Evolutionary conservation across 768 basidiomycete species (phyloP).

Genomic region (Termitomyces sp.): DNA sequence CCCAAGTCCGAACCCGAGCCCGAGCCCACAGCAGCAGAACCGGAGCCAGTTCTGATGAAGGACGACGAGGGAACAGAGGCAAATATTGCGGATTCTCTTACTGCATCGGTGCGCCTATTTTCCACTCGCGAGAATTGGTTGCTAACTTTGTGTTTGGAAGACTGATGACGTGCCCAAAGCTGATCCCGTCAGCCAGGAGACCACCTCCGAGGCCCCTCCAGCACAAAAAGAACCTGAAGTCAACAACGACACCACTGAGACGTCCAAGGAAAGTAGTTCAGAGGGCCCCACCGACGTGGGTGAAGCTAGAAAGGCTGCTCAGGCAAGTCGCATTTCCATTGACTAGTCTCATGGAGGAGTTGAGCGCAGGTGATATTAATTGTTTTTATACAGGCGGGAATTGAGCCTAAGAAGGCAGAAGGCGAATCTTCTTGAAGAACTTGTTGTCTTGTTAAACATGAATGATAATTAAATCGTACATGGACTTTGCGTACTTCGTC

Average conservation of each 20-base stretch:
- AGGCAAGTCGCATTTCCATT: constrained; percentile 16
- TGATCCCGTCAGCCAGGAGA: constrained; percentile 5
- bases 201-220: not conserved
- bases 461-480: not conserved
- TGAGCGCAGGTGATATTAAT: not conserved
- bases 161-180: constrained; percentile 15
- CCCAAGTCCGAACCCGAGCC: constrained; percentile 1
- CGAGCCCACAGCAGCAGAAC: constrained; percentile 6
- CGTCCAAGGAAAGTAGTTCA: constrained; percentile 19
- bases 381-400: constrained; percentile 15
- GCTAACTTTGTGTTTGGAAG: constrained; percentile 1
- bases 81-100: constrained; percentile 30
- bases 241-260: constrained; percentile 8
- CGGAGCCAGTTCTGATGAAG: constrained; percentile 25
- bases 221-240: constrained; percentile 1
- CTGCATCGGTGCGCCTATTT: constrained; percentile 19
- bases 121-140: not conserved
- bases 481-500: not conserved
- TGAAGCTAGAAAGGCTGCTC: constrained; percentile 21
- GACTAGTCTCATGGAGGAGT: not conserved
- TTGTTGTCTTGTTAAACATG: not conserved
- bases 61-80: constrained; percentile 39
- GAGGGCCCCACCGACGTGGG: constrained; percentile 21
- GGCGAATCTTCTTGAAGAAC: constrained; percentile 5
- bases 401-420: constrained; percentile 21